phyloP scores from a whole-genome alignment of 768 basidiomycete genomes.

The Rhodotorula diobovata region DNA sequence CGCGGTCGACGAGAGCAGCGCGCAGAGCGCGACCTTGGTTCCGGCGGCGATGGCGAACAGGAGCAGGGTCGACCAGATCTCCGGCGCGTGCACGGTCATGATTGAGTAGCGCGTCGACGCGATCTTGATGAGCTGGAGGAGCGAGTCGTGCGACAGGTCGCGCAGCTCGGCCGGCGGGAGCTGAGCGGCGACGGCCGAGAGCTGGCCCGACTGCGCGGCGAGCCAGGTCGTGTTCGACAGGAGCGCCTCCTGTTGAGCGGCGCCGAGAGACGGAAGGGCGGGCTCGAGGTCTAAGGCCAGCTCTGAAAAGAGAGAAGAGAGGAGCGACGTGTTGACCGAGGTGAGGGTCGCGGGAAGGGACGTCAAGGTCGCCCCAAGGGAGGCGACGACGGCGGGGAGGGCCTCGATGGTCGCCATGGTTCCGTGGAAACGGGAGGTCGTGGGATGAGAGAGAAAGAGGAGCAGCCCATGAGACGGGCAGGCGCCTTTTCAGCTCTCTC shows the following conservation, averaged over 20 bases:
- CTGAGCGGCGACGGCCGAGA: not conserved
- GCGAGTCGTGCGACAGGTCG: not conserved
- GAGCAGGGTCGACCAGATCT: not conserved
- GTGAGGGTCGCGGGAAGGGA: not conserved
- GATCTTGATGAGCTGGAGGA: not conserved
- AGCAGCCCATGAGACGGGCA: too few species aligned
- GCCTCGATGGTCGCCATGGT: not conserved
- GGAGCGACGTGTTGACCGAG: not conserved
- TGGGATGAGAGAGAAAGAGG: too few species aligned
- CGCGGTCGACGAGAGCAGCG: not conserved
- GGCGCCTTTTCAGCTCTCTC: too few species aligned
- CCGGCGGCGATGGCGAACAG: not conserved
- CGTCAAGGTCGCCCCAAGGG: not conserved
- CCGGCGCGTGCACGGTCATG: conserved; percentile 1
- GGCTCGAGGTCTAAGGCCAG: not conserved
- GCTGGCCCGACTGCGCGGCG: not conserved
- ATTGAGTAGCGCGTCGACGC: not conserved
- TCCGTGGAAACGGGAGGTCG: too few species aligned
- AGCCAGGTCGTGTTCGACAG: conserved; percentile 8
- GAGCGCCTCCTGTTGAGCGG: not conserved
- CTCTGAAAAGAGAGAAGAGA: not conserved
- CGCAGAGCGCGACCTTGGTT: not conserved
- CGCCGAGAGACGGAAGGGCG: not conserved
- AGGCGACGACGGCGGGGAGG: not conserved
- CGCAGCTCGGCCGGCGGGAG: not conserved